These are phyloP conservation scores for Phytophthora boehmeriae DNA, from an alignment of 352 stramenopile species.

Conservation along the genomic window DNA sequence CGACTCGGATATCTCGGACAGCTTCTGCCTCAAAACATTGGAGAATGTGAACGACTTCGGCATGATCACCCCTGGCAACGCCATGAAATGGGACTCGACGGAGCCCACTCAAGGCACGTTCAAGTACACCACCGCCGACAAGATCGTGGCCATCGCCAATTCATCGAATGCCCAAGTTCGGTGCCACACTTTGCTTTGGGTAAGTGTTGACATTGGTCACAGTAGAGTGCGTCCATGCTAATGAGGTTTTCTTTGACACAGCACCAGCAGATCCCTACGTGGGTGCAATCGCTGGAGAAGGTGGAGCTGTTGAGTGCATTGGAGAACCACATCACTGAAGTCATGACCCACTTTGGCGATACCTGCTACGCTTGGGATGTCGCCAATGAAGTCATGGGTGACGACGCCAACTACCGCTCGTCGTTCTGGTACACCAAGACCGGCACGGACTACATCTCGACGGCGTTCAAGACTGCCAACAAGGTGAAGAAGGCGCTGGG, in stretches of 20 bases:
- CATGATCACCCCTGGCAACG: conserved; percentile 33
- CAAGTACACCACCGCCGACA: conserved; percentile 28
- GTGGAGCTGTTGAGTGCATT: conserved; percentile 26
- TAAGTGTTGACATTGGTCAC: not conserved
- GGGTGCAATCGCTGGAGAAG: conserved; percentile 32
- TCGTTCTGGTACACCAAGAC: conserved; percentile 41
- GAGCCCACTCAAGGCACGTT: conserved; percentile 26
- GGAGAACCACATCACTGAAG: conserved; percentile 32
- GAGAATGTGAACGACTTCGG: conserved; percentile 30
- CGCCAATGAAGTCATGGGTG: conserved; percentile 34
- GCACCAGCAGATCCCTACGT: conserved; percentile 31
- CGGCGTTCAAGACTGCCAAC: conserved; percentile 38
- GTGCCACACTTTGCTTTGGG: conserved; percentile 35
- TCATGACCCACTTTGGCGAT: conserved; percentile 35
- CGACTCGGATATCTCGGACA: conserved; percentile 32
- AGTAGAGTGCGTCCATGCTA: not conserved
- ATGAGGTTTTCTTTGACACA: not conserved
- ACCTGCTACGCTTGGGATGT: conserved; percentile 36
- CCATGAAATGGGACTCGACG: conserved; percentile 37
- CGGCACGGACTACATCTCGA: conserved; percentile 36
- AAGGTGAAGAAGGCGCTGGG: conserved; percentile 36
- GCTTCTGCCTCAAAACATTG: conserved; percentile 25
- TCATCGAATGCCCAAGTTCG: conserved; percentile 24
- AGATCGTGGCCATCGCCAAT: conserved; percentile 12
- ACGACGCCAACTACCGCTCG: conserved; percentile 30